Evolutionary conservation across 192 early-diverging fungal species (phyloP).

Genomic region (Rhizophagus prolifer): DNA sequence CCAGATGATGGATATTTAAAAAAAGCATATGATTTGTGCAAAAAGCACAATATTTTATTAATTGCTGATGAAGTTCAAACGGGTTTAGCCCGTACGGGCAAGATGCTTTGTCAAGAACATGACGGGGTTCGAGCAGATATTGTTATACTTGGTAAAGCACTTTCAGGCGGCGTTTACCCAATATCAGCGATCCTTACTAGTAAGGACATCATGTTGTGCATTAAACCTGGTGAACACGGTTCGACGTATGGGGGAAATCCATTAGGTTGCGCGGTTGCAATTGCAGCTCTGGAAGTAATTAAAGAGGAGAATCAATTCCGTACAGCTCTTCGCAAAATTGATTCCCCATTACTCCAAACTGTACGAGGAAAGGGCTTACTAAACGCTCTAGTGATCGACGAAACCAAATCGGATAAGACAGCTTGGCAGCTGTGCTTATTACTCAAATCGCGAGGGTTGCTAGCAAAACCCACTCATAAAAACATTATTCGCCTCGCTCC

Average conservation of each 20-base stretch:
- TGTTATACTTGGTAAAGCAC: conserved; percentile 95
- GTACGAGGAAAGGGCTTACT: conserved; percentile 93
- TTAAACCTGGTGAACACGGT: conserved; percentile 92
- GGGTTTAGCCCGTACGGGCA: conserved; percentile 91
- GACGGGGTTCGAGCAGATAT: conserved; percentile 92
- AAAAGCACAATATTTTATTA: conserved; percentile 95
- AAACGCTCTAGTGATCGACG: conserved; percentile 96
- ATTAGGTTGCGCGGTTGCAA: conserved; percentile 89
- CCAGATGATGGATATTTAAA: conserved; percentile 92
- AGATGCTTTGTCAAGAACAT: conserved; percentile 91
- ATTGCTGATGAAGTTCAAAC: conserved; percentile 99
- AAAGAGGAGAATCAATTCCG: conserved; percentile 94
- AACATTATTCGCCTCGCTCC: conserved; percentile 98
- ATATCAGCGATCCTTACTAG: conserved; percentile 91
- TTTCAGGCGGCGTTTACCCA: conserved; percentile 95
- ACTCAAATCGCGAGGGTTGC: conserved; percentile 86
- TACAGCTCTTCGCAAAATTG: conserved; percentile 65
- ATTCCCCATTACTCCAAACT: conserved; percentile 73
- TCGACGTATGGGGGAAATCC: conserved; percentile 98
- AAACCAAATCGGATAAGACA: conserved; percentile 73
- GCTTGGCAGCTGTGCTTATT: conserved; percentile 97
- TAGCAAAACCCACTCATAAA: conserved; percentile 98
- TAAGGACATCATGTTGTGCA: conserved; percentile 77
- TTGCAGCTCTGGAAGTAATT: conserved; percentile 92
- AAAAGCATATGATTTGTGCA: conserved; percentile 87